Evolutionary conservation across 176 grass and related monocot species (phyloP), one percentile per base, ranked within the genome.

Genomic region (Saccharum spontaneum): DNA sequence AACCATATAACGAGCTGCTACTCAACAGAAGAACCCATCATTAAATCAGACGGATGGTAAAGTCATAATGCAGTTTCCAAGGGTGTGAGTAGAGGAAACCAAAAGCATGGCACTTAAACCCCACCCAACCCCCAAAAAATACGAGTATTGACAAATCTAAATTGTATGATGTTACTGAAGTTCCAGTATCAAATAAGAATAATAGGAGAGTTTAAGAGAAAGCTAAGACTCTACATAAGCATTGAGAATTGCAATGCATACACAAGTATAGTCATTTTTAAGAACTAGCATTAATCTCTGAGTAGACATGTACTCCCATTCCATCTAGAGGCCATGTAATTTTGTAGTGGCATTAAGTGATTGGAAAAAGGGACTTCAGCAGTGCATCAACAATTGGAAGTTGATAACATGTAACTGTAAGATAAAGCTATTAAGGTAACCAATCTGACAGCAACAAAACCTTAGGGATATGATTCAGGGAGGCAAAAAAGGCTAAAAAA

Each of bases 401-500:
- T 28, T 41, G 69, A 20, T 48, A 48, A 30, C 41, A 72, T 26
- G n/a, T 26, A 45, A 72, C 40, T 72, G 12, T 72, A 24, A 14
- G 2, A 44, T 75, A 18, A 74, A 75, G 24, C 39, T 71, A 45
- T 46, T 73, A 16, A 46, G 23, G 13, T 30, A 48, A 11, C 20
- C 5, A 3, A 15, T 26, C 38, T 44, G 69, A 24, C 11, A 13
- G 22, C 11, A 28, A 73, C n/a, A 26, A 26, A 45, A 10, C 33
- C 3, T 26, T 84, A 36, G 69, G 14, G 24, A 49, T 43, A 59
- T 69, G 34, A 55, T 31, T 38, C 61, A 71, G 44, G 46, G 18
- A 55, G 0, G 59, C 10, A 54, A 50, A 37, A 31, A 70, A 36
- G 83, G 85, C 5, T 1, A 41, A 88, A 30, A 68, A 87, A 82